Base-by-base conservation (phyloP, 768 basidiomycete species). In the Lactifluus rugatus region DNA sequence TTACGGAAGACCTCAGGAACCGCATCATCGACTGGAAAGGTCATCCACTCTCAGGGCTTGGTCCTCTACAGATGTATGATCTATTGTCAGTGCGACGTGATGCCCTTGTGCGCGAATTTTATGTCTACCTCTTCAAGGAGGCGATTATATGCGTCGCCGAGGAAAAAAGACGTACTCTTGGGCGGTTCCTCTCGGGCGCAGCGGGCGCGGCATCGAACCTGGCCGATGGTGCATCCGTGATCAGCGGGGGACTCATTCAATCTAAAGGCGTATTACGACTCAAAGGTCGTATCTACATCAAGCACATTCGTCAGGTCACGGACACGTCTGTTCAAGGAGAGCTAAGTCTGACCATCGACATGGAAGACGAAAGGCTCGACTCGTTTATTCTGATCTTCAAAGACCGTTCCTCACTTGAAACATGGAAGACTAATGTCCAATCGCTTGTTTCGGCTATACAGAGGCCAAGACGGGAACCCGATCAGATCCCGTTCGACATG, bases 11-110 rank as follows among this genome's bases (percentile, higher is more conserved):
- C 70, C 80, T 99, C 39, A 79, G 86, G 63, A 84, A 82, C 67
- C 84, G 96, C 39, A 93, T 98, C 65, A 86, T 89, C 56, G 93
- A 96, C 73, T 97, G 94, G 90, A 95, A 95, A 69, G 92, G 91
- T 0, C 93, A 93, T 67, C 88, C 90, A 2, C 77, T 91, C n/a
- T 82, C 88, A 2, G 88, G 89, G 52, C 83, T 97, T 25, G 96
- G 95, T 7, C 79, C 84, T 1, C 76, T 96, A 46, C 88, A 89
- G 65, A 91, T 96, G 81, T 96, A 91, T 70, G 95, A 96, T 72
- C 77, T 93, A 47, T 74, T 98, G 26, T 85, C 83, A 49, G 93
- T 97, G 44, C 82, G 93, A 51, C 84, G 94, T 49, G 95, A 95
- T 64, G 75, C 85, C 10, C 86, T 92, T 60, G 86, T 94, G 19